Evolutionary conservation across 108 stramenopile species (phyloP).

Genomic region (Skeletonema grethae): DNA sequence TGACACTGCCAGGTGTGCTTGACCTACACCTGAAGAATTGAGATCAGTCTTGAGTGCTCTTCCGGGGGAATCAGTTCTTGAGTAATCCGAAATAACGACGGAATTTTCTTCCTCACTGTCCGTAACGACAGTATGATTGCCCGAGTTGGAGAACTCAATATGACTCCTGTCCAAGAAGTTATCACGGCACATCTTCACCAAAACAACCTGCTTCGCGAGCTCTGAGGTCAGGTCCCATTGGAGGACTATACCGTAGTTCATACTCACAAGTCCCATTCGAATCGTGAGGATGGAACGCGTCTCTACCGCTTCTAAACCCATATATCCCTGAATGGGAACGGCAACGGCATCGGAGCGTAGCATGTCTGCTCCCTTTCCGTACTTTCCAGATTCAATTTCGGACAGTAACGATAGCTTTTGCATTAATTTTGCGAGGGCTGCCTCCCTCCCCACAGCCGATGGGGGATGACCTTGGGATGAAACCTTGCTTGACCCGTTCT

Average conservation of each 20-base stretch:
- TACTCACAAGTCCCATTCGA: slow-evolving; percentile 47
- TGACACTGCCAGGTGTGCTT: slow-evolving; percentile 32
- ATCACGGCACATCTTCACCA: slow-evolving; percentile 44
- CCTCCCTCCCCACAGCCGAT: slow-evolving; percentile 40
- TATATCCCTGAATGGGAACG: slow-evolving; percentile 7
- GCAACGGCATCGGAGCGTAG: slow-evolving; percentile 46
- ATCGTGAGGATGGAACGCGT: slow-evolving; percentile 44
- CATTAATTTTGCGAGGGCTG: slow-evolving; percentile 30
- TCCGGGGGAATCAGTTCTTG: not conserved
- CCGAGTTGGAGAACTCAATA: slow-evolving; percentile 1
- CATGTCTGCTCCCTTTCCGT: slow-evolving; percentile 47
- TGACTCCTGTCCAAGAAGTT: slow-evolving; percentile 37
- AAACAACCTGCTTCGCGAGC: slow-evolving; percentile 35
- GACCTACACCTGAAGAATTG: not conserved
- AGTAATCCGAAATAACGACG: not conserved
- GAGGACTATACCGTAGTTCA: slow-evolving; percentile 46
- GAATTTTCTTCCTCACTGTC: slow-evolving; percentile 6
- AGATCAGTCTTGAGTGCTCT: slow-evolving; percentile 23
- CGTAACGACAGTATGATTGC: not conserved
- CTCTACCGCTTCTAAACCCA: slow-evolving; percentile 20
- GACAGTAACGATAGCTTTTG: slow-evolving; percentile 38
- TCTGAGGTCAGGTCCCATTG: slow-evolving; percentile 40
- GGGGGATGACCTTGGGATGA: slow-evolving; percentile 9
- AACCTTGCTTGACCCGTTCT: slow-evolving; percentile 25
- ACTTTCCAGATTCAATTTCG: slow-evolving; percentile 50